Evolutionary conservation across 1,284 basidiomycete genomes (phyloP).

Genomic region (Neolentinus lepideus): DNA sequence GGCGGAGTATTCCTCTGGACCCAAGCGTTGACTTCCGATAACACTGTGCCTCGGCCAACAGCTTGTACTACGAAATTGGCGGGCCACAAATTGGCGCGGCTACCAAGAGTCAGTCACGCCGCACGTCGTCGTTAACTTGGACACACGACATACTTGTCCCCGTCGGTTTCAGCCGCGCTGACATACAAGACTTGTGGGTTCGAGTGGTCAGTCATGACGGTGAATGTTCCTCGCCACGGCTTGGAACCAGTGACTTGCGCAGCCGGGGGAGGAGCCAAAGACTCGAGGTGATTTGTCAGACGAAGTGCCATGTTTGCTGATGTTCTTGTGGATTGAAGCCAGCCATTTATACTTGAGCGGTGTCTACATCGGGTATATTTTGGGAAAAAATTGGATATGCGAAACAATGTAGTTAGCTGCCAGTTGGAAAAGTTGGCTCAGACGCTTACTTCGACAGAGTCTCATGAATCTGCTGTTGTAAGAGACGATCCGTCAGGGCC

Average conservation of each 20-base stretch:
- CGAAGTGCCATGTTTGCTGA: constrained; percentile 45
- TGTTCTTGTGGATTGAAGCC: neutral
- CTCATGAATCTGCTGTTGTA: neutral
- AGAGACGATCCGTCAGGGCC: neutral
- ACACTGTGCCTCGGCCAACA: constrained; percentile 31
- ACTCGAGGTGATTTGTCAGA: constrained; percentile 51
- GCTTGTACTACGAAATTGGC: constrained; percentile 38
- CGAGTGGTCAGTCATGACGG: constrained; percentile 25
- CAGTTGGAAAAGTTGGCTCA: neutral
- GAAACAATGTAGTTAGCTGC: neutral
- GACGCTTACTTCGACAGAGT: neutral
- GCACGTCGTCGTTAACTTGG: constrained; percentile 2
- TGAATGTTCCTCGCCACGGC: constrained; percentile 51
- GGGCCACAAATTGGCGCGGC: constrained; percentile 40
- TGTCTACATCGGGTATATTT: neutral
- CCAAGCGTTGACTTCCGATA: constrained; percentile 45
- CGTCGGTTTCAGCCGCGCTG: constrained; percentile 59
- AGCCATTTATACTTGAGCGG: neutral
- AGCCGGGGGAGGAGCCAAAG: constrained; percentile 44
- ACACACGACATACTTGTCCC: constrained; percentile 45
- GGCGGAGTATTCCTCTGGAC: constrained; percentile 36
- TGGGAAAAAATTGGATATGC: neutral
- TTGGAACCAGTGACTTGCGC: constrained; percentile 30
- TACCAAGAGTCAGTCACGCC: constrained; percentile 13
- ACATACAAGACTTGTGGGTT: constrained; percentile 44